A percentile compares a stretch with the other conserved stretches of the same genome.
Conservation (phyloP, 306 rosid species). For the Quercus parvula region DNA sequence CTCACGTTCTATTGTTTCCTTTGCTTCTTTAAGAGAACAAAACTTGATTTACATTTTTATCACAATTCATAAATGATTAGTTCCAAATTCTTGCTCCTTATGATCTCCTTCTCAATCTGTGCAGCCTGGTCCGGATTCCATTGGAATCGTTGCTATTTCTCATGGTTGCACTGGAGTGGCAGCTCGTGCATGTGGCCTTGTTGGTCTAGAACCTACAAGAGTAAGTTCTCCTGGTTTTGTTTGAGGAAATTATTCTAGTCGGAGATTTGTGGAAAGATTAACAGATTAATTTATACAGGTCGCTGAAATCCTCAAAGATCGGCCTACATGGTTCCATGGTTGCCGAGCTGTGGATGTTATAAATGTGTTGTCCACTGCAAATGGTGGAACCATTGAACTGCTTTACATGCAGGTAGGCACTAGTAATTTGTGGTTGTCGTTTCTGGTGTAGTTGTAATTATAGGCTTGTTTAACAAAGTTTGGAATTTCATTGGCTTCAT, state of each 20-base stretch:
- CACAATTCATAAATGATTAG: neutral
- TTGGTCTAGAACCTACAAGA: constrained; percentile 94
- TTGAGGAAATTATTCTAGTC: neutral
- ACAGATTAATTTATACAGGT: constrained; percentile 45
- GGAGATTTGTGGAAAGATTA: neutral
- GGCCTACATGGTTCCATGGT: constrained; percentile 85
- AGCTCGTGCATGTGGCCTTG: constrained; percentile 99
- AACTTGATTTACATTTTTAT: neutral
- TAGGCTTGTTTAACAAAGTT: constrained; percentile 9
- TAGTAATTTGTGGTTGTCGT: neutral
- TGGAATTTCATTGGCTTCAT: constrained; percentile 19
- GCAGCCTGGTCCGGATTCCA: constrained; percentile 99
- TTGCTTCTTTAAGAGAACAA: neutral
- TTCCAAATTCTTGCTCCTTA: neutral
- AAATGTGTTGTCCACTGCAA: constrained; percentile 78
- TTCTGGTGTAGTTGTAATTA: neutral
- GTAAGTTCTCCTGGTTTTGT: constrained; percentile 43
- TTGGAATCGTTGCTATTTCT: constrained; percentile 99
- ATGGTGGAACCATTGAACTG: constrained; percentile 92
- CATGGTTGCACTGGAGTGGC: constrained; percentile 99
- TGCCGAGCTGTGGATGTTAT: constrained; percentile 89
- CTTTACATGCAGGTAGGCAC: constrained; percentile 89
- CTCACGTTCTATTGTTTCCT: neutral
- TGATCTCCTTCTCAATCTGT: constrained; percentile 9
- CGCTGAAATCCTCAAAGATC: constrained; percentile 94